Base-by-base conservation (phyloP, 768 basidiomycete genomes). In the Favolaschia claudopus region DNA sequence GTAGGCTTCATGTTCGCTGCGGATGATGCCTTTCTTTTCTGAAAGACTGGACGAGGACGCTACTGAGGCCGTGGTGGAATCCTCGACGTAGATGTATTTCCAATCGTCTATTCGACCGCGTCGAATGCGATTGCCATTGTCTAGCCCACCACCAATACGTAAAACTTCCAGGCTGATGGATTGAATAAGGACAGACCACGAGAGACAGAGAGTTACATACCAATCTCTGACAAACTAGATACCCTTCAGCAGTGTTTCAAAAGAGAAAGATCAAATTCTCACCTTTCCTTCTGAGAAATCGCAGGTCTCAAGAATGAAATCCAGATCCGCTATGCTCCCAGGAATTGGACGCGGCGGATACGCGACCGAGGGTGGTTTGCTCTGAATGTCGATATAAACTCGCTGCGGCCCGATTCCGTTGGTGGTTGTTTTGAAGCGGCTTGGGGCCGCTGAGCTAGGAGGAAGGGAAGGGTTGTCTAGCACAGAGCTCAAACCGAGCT, bases 181-280 rank as follows among this genome's bases (percentile, higher is more conserved):
- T 5, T 34, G 34, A 10, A 29, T 34, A 32, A 4, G 22, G 36
- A 17, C n/a, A n/a, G n/a, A 20, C 9, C 9, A 34, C 6, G 14
- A 2, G 14, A 19, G 24, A 48, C 24, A 1, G 5, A 34, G 33
- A n/a, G 6, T 38, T 24, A 3, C 54, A 13, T 51, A 61, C 60
- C 97, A 99, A 71, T 99, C 97, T 36, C 96, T 88, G 17, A 99
- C 96, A 76, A 91, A 96, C 92, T 97, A 70, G n/a, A n/a, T 19
- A 19, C 43, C 38, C 28, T 39, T 28, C 37, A 17, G 9, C 15
- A 17, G 10, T 20, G 43, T 27, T 58, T 51, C 70, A 52, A 50
- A 50, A 53, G 53, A 60, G 63, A 55, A 27, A 12, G 45, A 56
- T 51, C 36, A 24, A 42, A 32, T 29, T 8, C 76, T 31, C 52